Evolutionary conservation across 331 rosid species (phyloP).

Genomic region (Pyracantha coccinea): DNA sequence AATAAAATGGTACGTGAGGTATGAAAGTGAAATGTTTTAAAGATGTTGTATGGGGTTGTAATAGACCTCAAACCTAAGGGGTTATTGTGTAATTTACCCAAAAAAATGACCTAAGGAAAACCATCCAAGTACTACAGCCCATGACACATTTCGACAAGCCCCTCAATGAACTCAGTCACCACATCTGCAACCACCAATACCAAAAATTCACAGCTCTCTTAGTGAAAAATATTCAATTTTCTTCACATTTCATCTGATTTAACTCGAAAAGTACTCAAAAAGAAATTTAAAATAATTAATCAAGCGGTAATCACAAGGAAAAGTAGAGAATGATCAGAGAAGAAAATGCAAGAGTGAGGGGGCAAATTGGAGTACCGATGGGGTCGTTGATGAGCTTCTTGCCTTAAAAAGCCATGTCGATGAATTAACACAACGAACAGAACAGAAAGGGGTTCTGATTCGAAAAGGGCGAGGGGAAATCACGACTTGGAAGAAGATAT

Average conservation of each 20-base stretch:
- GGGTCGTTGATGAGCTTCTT: constrained; percentile 90
- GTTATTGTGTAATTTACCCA: no score
- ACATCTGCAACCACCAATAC: constrained; percentile 55
- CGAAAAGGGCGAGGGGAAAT: no score
- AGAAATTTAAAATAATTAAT: no score
- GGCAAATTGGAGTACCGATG: constrained; percentile 33
- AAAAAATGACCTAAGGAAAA: constrained; percentile 57
- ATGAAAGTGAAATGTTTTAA: no score
- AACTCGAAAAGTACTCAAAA: not conserved
- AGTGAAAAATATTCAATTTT: not conserved
- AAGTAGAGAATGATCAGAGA: not conserved
- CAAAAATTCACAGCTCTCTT: constrained; percentile 2
- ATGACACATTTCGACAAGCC: constrained; percentile 87
- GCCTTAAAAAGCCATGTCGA: constrained; percentile 51
- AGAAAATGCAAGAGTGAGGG: not conserved
- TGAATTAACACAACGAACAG: no score
- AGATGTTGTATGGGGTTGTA: no score
- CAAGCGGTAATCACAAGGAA: not conserved
- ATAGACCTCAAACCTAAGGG: no score
- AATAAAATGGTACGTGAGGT: no score
- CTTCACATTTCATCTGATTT: not conserved
- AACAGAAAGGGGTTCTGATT: no score
- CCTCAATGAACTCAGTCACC: constrained; percentile 88
- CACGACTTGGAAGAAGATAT: no score
- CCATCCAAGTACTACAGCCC: constrained; percentile 85